Conservation (phyloP, 805 yeast genomes). For the Saccharomyces kudriavzevii region DNA sequence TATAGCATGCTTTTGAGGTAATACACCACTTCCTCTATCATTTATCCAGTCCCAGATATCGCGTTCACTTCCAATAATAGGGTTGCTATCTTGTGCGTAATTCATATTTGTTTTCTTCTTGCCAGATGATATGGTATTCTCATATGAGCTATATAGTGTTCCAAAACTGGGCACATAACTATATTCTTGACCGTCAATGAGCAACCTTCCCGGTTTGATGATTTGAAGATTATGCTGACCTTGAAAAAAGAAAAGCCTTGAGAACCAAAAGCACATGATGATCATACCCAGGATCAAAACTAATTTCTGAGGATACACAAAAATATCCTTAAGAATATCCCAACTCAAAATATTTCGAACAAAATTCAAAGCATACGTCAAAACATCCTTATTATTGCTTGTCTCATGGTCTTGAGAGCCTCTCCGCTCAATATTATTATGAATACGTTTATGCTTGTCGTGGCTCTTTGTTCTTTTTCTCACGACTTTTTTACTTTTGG, state of each 20-base stretch:
- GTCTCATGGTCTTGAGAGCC: background rate
- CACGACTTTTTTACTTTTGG: conserved; percentile 12
- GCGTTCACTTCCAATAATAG: background rate
- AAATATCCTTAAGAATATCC: background rate
- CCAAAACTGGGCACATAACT: conserved; percentile 36
- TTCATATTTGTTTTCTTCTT: background rate
- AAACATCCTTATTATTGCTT: background rate
- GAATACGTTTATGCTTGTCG: background rate
- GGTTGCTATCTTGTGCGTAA: background rate
- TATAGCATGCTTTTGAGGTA: background rate
- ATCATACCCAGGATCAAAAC: conserved; percentile 3
- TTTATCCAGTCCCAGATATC: background rate
- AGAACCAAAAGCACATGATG: conserved; percentile 6
- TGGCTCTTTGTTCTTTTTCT: conserved; percentile 10
- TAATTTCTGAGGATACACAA: conserved; percentile 5
- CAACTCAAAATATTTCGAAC: background rate
- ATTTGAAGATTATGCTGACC: conserved; percentile 9
- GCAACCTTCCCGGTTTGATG: conserved; percentile 20
- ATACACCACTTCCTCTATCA: background rate
- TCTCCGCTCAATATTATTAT: background rate
- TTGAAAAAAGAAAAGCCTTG: conserved; percentile 6
- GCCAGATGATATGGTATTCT: background rate
- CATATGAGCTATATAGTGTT: conserved; percentile 26
- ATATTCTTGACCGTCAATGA: conserved; percentile 33
- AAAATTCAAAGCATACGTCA: background rate